phyloP scores from a whole-genome alignment of 768 basidiomycete genomes.

The Serendipita sp. region DNA sequence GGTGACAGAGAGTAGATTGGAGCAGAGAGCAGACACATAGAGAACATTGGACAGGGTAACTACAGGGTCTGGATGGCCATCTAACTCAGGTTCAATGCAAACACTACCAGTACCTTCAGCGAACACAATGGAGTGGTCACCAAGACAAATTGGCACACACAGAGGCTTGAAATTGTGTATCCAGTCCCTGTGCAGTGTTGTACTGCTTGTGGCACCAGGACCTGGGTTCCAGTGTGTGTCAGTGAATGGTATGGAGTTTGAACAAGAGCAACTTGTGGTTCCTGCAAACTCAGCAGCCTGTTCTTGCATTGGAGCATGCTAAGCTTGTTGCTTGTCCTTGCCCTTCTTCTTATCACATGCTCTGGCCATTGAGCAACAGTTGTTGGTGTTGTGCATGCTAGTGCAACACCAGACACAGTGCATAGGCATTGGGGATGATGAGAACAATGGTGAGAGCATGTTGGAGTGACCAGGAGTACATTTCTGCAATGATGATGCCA shows the following conservation, averaged over 20 bases:
- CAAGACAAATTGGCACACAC: neutral
- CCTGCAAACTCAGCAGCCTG: neutral
- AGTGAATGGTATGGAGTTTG: neutral
- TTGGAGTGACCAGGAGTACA: too few relatives aligned
- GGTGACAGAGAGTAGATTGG: too few relatives aligned
- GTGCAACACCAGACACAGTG: neutral
- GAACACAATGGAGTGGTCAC: neutral
- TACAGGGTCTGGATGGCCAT: too few relatives aligned
- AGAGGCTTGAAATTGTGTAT: neutral
- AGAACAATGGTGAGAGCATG: too few relatives aligned
- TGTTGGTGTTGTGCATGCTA: neutral
- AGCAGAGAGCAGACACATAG: too few relatives aligned
- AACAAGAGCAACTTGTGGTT: neutral
- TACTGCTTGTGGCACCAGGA: neutral
- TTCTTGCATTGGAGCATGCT: neutral
- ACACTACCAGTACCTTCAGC: too few relatives aligned
- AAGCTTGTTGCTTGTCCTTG: neutral
- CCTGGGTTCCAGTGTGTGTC: constrained; percentile 1
- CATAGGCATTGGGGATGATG: neutral
- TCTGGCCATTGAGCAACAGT: neutral
- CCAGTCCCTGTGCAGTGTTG: neutral
- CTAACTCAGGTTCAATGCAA: too few relatives aligned
- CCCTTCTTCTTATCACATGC: too few relatives aligned
- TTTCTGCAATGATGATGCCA: neutral
- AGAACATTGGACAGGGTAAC: too few relatives aligned